Base-by-base conservation (phyloP, 805 yeast genomes). In the Ogataea methanolica region DNA sequence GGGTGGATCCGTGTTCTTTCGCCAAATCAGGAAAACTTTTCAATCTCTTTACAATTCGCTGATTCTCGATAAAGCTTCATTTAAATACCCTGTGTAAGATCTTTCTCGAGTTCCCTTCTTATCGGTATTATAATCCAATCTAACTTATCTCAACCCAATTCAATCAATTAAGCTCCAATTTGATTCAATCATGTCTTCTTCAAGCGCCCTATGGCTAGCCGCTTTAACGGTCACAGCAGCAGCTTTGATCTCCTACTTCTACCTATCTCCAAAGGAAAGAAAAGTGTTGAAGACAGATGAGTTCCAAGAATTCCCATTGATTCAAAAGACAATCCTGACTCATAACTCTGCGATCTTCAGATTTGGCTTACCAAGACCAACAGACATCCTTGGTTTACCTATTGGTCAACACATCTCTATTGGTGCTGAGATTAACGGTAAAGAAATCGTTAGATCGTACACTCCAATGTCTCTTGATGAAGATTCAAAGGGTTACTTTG, bases 381-480 rank as follows among this genome's bases (percentile, higher is more conserved):
- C 79, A 44, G 90, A 87, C 63, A 73, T 81, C 41, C 76, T 92
- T 52, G 97, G 97, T 9, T 76, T 92, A 54, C 97, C 97, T 47
- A 84, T 88, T 61, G 98, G 98, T 45, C 97, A 92, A 71, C 97
- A 92, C 66, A 84, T 92, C 62, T 79, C 89, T 40, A 81, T 91
- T 58, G 79, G 80, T 19, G 92, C 95, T 17, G 72, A 67, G 39
- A 83, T 90, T 59, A 78, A 81, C 57, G 96, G 85, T 46, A 87
- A 87, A 69, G 91, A 85, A 59, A 74, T 88, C 44, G 80, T 85
- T 44, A 80, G 96, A 69, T 86, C 95, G 5, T 91, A 92, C 71
- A 90, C 97, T 6, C 97, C 97, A 44, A 83, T 88, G 55, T 83
- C 96, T 23, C 75, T 84, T 57, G 91, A 87, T 65, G 68, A 70